These are phyloP conservation scores for Vitis vinifera DNA, from an alignment of 164 flowering plant species.

Conservation along the genomic window ASM3070453v1 NC_081806.1:5668501-5669000, in stretches of 20 bases:
- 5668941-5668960: slow-evolving; percentile 40
- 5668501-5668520: background rate
- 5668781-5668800: background rate
- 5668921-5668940: slow-evolving; percentile 26
- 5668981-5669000: slow-evolving; percentile 12
- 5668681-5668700: background rate
- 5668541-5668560: background rate
- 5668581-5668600: background rate
- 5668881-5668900: slow-evolving; percentile 16
- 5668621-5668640: too few relatives aligned
- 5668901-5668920: slow-evolving; percentile 34
- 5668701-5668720: slow-evolving; percentile 14
- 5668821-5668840: background rate
- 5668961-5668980: slow-evolving; percentile 25
- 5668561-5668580: too few relatives aligned
- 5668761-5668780: slow-evolving; percentile 19
- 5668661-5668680: background rate
- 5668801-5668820: slow-evolving; percentile 2
- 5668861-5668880: slow-evolving; percentile 4
- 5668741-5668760: slow-evolving; percentile 26
- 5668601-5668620: background rate
- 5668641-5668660: background rate
- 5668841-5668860: background rate
- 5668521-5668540: background rate
- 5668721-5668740: slow-evolving; percentile 26